These are phyloP conservation scores for Lentinula aciculospora DNA, from an alignment of 768 basidiomycete species.

Conservation along the genomic window DNA sequence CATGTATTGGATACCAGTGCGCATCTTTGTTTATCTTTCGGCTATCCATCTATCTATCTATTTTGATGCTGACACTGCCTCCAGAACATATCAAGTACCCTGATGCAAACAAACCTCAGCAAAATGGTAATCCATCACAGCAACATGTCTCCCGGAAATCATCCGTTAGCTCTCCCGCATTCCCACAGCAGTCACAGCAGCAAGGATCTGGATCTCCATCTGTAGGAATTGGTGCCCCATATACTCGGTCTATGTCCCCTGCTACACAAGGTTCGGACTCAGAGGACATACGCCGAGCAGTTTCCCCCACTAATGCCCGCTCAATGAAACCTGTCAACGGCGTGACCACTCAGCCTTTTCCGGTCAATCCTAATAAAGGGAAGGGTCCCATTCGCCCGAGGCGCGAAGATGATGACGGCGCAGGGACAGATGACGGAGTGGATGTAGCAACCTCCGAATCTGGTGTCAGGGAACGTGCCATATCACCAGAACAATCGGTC, in stretches of 20 bases:
- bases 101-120: conserved; percentile 40
- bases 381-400: conserved; percentile 46
- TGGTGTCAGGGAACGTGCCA: conserved; percentile 36
- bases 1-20: conserved; percentile 93
- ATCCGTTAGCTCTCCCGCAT: conserved; percentile 35
- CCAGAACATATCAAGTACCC: conserved; percentile 93
- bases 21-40: conserved; percentile 24
- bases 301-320: conserved; percentile 55
- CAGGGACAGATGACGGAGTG: conserved; percentile 39
- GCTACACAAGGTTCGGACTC: conserved; percentile 33
- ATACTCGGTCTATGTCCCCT: conserved; percentile 69
- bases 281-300: conserved; percentile 59
- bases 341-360: conserved; percentile 25
- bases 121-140: conserved; percentile 8
- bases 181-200: conserved; percentile 20
- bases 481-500: conserved; percentile 46
- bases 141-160: conserved; percentile 42
- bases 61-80: conserved; percentile 6
- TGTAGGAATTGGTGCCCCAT: conserved; percentile 16
- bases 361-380: conserved; percentile 36
- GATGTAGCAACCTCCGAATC: conserved; percentile 35
- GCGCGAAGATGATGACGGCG: conserved; percentile 23
- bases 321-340: conserved; percentile 40
- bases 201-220: conserved; percentile 16
- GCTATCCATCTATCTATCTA: conserved; percentile 3